Conservation (phyloP, 371 early-diverging fungal genomes). For the Mortierella sp. region DNA sequence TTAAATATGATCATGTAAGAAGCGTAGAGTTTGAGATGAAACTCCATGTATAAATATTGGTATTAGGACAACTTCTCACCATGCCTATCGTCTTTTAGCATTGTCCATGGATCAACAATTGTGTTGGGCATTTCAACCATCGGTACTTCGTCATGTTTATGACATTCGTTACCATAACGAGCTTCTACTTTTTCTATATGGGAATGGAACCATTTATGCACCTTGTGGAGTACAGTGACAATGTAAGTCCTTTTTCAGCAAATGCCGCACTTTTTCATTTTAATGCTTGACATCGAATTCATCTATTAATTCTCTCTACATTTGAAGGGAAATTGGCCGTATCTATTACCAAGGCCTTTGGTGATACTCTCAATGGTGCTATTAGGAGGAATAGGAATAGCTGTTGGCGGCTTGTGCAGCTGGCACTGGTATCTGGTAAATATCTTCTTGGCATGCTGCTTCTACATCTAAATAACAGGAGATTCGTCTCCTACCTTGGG, state of each 20-base stretch:
- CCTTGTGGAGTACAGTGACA: background rate
- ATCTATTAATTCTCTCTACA: background rate
- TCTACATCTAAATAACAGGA: too few relatives aligned
- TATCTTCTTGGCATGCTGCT: background rate
- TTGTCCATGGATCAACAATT: slow-evolving; percentile 81
- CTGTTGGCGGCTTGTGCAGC: slow-evolving; percentile 64
- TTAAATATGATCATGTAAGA: slow-evolving; percentile 74
- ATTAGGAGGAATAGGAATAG: slow-evolving; percentile 69
- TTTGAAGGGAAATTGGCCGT: slow-evolving; percentile 65
- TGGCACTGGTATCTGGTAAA: slow-evolving; percentile 75
- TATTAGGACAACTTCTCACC: background rate
- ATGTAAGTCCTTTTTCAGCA: slow-evolving; percentile 1
- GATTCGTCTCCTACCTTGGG: too few relatives aligned
- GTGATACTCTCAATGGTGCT: slow-evolving; percentile 69
- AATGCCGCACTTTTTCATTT: background rate
- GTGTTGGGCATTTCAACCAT: slow-evolving; percentile 88
- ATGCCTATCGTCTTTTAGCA: slow-evolving; percentile 26
- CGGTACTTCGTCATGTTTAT: slow-evolving; percentile 87
- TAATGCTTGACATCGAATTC: background rate
- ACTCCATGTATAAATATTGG: background rate
- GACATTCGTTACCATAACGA: slow-evolving; percentile 71
- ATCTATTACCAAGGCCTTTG: slow-evolving; percentile 66
- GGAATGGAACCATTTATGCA: slow-evolving; percentile 68
- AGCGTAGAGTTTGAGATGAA: background rate
- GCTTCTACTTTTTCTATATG: slow-evolving; percentile 72